These are phyloP conservation scores for Chimonanthus salicifolius DNA, from an alignment of 164 flowering plant genomes.

Conservation along the genomic window DNA sequence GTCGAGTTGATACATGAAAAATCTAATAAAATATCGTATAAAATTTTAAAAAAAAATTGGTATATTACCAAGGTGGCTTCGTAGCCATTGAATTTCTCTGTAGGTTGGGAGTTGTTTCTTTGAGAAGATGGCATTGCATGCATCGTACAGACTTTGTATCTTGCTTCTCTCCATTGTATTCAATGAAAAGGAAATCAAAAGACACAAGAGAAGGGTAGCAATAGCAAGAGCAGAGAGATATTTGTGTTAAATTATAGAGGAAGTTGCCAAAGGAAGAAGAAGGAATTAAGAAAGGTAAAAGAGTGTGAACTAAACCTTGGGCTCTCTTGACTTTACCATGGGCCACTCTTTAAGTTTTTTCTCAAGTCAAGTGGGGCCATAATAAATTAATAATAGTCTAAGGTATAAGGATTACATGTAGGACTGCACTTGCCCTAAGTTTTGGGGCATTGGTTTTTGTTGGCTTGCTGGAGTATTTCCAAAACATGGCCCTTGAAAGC, in stretches of 20 bases:
- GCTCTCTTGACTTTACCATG: not conserved
- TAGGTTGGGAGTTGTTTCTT: conserved; percentile 24
- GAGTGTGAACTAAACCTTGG: not conserved
- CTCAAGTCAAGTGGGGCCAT: not conserved
- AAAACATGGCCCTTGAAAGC: not conserved
- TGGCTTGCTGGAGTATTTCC: not conserved
- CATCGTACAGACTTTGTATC: conserved; percentile 29
- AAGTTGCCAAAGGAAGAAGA: not conserved
- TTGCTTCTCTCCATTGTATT: conserved; percentile 18
- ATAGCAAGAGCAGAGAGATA: not conserved
- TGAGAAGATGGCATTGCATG: conserved; percentile 22
- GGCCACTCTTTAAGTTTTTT: not conserved
- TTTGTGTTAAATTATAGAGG: not conserved
- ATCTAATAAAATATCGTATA: not conserved
- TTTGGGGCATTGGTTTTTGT: not conserved
- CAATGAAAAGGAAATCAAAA: not conserved
- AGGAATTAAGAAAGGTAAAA: too few species aligned
- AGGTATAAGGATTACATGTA: too few species aligned
- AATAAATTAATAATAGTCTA: too few species aligned
- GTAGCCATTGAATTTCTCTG: conserved; percentile 28
- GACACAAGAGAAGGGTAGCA: too few species aligned
- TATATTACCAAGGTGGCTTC: conserved; percentile 19
- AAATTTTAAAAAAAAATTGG: not conserved
- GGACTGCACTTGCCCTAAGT: not conserved
- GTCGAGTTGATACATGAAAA: too few species aligned